A percentile compares a stretch with the other conserved stretches of the same genome.
Conservation (phyloP, 257 asterid species). For the Gentiana straminea region DNA sequence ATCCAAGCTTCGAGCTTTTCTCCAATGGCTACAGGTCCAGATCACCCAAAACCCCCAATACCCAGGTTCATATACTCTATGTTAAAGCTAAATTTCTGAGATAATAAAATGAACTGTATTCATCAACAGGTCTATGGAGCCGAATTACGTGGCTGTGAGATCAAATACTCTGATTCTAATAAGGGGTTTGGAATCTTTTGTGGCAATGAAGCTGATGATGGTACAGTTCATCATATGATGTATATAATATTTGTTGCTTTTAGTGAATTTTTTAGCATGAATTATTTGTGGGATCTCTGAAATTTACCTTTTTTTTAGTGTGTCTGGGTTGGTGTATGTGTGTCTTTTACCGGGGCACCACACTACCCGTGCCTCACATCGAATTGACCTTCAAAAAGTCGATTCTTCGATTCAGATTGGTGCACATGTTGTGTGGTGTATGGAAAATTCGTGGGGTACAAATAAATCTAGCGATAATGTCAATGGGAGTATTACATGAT, state of each 20-base stretch:
- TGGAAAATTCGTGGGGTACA: too few relatives aligned
- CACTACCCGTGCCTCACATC: too few relatives aligned
- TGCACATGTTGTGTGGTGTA: too few relatives aligned
- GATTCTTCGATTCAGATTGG: too few relatives aligned
- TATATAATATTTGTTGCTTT: too few relatives aligned
- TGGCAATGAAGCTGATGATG: slow-evolving; percentile 44
- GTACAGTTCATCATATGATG: slow-evolving; percentile 13
- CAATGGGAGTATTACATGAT: slow-evolving; percentile 85
- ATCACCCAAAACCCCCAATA: not conserved
- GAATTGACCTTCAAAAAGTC: too few relatives aligned
- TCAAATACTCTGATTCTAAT: slow-evolving; percentile 62
- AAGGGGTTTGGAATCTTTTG: slow-evolving; percentile 78
- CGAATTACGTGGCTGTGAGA: slow-evolving; percentile 57
- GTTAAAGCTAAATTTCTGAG: not conserved
- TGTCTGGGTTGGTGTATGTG: too few relatives aligned
- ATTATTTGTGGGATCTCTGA: too few relatives aligned
- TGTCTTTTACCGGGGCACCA: too few relatives aligned
- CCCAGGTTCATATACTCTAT: not conserved
- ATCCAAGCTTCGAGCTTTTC: slow-evolving; percentile 59
- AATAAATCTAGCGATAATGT: slow-evolving; percentile 74
- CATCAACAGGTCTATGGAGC: slow-evolving; percentile 72
- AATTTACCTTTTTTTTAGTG: too few relatives aligned
- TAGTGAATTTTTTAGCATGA: too few relatives aligned
- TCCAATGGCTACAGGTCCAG: slow-evolving; percentile 69
- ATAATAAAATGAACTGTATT: not conserved